Percentiles rank a stretch among this genome's conserved stretches.
Conservation (phyloP, 2,329 filamentous ascomycete genomes). For the Gliomastix tumulicola region DNA sequence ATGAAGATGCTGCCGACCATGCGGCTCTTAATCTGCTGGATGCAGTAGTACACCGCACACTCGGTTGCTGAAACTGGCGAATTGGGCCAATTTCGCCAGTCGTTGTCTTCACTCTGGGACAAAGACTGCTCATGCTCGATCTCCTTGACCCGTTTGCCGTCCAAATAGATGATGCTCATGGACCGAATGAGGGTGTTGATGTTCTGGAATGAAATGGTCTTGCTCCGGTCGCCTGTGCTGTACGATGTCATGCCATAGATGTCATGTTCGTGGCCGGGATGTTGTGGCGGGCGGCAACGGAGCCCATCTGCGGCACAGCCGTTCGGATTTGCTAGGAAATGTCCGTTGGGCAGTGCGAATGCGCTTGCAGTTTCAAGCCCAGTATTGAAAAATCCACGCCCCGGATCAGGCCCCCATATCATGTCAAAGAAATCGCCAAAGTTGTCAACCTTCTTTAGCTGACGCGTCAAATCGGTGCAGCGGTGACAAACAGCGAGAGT, state of each 20-base stretch:
- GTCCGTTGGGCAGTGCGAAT: background rate
- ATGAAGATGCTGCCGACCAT: background rate
- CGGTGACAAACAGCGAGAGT: background rate
- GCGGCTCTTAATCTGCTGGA: background rate
- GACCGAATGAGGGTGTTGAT: background rate
- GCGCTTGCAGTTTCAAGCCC: no score
- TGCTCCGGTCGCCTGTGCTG: background rate
- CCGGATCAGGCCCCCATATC: no score
- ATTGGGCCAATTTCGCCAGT: background rate
- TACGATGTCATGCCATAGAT: no score
- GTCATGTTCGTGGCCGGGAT: no score
- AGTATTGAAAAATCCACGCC: no score
- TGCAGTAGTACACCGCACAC: background rate
- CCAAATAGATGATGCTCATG: background rate
- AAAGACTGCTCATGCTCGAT: no score
- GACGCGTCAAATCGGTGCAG: background rate
- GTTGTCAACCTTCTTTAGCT: background rate
- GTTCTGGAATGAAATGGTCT: background rate
- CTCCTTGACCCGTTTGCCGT: background rate
- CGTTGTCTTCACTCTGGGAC: no score
- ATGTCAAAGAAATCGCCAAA: background rate
- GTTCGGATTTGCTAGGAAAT: background rate
- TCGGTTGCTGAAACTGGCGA: background rate
- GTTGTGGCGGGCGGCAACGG: no score
- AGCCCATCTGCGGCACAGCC: background rate